Percentiles rank a stretch among this genome's conserved stretches.
phyloP scores from a whole-genome alignment of 2,329 filamentous ascomycete species.

The Fusarium torulosum region DNA sequence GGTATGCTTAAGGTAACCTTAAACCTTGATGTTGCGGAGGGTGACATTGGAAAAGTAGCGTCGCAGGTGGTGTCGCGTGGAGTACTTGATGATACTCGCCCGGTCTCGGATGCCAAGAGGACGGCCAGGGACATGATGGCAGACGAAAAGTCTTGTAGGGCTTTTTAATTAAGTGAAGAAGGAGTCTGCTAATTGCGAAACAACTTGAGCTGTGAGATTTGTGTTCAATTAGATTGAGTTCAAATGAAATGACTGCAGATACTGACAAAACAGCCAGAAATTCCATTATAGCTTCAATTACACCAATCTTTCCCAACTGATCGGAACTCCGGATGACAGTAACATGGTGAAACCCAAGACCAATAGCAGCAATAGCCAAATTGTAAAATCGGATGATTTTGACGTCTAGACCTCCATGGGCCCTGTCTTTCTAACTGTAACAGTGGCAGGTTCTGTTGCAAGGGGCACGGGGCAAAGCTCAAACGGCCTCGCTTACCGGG shows the following conservation, averaged over 20 bases:
- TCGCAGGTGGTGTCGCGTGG: constrained; percentile 13
- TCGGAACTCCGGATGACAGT: not conserved
- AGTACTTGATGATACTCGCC: constrained; percentile 3
- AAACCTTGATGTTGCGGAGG: constrained; percentile 16
- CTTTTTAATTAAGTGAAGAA: not conserved
- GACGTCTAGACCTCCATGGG: not conserved
- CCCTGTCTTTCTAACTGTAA: not conserved
- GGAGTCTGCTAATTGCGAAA: too few species aligned
- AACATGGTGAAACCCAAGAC: not conserved
- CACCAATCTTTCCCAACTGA: not conserved
- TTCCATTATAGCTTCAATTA: not conserved
- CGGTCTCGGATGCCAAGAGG: constrained; percentile 15
- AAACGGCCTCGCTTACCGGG: constrained; percentile 8
- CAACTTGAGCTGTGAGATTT: too few species aligned
- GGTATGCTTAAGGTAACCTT: constrained; percentile 24
- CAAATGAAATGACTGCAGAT: too few species aligned
- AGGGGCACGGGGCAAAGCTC: constrained; percentile 6
- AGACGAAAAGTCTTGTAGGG: not conserved
- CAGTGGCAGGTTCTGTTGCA: constrained; percentile 4
- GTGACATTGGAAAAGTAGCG: constrained; percentile 3
- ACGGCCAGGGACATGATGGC: not conserved
- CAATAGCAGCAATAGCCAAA: not conserved
- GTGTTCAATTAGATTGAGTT: too few species aligned
- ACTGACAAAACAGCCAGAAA: not conserved
- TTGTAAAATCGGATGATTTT: not conserved